Base-by-base conservation (phyloP, 768 basidiomycete species). In the Tephrocybe sp. region DNA sequence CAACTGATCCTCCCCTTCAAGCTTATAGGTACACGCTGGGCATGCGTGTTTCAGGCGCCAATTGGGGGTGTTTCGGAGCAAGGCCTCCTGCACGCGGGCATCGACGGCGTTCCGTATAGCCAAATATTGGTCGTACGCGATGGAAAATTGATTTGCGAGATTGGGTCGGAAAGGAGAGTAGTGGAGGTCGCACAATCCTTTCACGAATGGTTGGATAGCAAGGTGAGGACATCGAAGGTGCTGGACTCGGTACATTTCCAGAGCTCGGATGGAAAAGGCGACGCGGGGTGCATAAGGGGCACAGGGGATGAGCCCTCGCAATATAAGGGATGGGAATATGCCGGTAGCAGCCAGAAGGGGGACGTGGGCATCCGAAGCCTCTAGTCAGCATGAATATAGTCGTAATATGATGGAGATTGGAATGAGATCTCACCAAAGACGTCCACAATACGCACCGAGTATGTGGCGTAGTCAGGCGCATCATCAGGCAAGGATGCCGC, bases 81-180 rank as follows among this genome's bases (percentile, higher is more conserved):
- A 23, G n/a, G 30, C 44, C 15, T 22, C 16, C 3, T 45, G 3
- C 11, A 51, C 44, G 8, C 33, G 42, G 4, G 3, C 13, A 5
- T 57, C 19, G 3, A 61, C 53, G 6, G n/a, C 21, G 1, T 27
- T 27, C 0, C 24, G 52, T 18, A 69, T 52, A 0, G 41, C 31
- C 0, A 64, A 36, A 36, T 64, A 67, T 1, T 66, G 16, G 29
- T 70, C 64, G 41, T 52, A 61, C 16, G 55, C 54, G 1, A 60
- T 60, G 4, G 52, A 47, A 46, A 66, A 65, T 47, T 64, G 59
- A 7, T 52, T 15, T n/a, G 46, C 33, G 6, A 64, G 43, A 50
- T 1, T 45, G 45, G 21, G 49, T n/a, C n/a, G 27, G 45, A 54
- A 63, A 0, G 62, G 58, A 2, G 55, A 42, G 3, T 21, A 9